Evolutionary conservation across 2,329 filamentous ascomycete genomes (phyloP).

Genomic region (Talaromyces sp.): DNA sequence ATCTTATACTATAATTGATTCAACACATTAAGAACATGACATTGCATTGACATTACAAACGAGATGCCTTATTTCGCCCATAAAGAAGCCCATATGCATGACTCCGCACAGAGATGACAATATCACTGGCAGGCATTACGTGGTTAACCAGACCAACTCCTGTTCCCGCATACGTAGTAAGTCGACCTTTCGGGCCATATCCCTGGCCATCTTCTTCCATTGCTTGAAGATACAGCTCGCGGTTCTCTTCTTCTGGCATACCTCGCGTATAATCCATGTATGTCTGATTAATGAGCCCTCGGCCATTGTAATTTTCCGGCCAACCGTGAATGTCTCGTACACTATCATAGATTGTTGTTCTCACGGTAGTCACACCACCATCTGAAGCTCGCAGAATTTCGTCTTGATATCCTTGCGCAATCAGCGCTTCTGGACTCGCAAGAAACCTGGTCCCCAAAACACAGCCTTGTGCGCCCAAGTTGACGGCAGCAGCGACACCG

Average conservation of each 20-base stretch:
- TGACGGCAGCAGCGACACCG: constrained; percentile 45
- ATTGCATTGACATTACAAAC: background rate
- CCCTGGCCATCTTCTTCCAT: constrained; percentile 47
- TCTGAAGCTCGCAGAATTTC: constrained; percentile 47
- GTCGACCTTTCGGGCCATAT: constrained; percentile 50
- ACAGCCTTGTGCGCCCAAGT: constrained; percentile 50
- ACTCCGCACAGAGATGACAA: constrained; percentile 22
- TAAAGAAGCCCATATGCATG: background rate
- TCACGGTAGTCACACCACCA: constrained; percentile 47
- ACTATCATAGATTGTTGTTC: constrained; percentile 49
- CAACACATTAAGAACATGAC: background rate
- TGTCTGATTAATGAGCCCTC: constrained; percentile 55
- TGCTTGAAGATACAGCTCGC: constrained; percentile 43
- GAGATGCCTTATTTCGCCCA: background rate
- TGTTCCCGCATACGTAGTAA: constrained; percentile 60
- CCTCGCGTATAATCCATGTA: constrained; percentile 40
- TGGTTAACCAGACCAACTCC: constrained; percentile 55
- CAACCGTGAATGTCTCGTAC: constrained; percentile 39
- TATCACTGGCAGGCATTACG: constrained; percentile 46
- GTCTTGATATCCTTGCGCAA: constrained; percentile 46
- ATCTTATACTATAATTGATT: background rate
- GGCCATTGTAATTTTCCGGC: constrained; percentile 53
- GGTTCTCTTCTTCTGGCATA: constrained; percentile 36
- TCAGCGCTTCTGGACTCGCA: constrained; percentile 45
- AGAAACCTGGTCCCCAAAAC: constrained; percentile 63